These are phyloP conservation scores for Psidium guajava DNA, from an alignment of 345 rosid genomes.

Conservation along the genomic window DNA sequence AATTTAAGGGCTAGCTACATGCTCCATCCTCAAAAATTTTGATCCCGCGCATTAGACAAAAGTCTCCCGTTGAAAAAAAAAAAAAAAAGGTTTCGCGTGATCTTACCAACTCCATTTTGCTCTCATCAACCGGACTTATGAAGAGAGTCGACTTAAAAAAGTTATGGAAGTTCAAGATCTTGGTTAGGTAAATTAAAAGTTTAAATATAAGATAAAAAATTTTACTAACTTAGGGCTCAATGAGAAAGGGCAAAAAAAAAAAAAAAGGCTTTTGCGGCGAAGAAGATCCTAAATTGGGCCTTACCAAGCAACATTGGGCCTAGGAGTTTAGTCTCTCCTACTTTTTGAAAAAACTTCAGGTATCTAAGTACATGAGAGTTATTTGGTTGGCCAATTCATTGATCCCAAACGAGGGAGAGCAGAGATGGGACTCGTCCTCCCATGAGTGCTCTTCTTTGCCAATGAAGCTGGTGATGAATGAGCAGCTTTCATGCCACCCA, in stretches of 20 bases:
- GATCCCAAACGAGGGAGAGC: not conserved
- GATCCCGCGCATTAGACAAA: not conserved
- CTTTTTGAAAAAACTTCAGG: not conserved
- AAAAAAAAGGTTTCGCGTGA: not conserved
- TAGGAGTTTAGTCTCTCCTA: not conserved
- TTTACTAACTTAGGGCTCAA: not conserved
- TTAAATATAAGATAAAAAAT: not conserved
- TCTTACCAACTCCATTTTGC: not conserved
- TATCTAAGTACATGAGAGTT: not conserved
- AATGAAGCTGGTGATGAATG: not conserved
- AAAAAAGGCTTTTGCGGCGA: not conserved
- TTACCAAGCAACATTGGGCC: not conserved
- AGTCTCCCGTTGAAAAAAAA: not conserved
- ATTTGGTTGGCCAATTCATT: not conserved
- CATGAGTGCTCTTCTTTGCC: not conserved
- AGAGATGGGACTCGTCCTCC: not conserved
- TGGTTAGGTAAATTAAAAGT: not conserved
- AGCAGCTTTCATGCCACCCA: not conserved
- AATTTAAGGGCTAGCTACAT: not conserved
- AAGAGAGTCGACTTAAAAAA: not conserved
- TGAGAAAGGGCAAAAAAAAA: not conserved
- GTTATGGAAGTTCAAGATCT: not conserved
- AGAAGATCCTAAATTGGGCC: not conserved
- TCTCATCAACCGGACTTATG: not conserved
- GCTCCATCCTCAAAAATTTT: not conserved